Base-by-base conservation (phyloP, 768 basidiomycete species). In the Hemileccinum impolitum region DNA sequence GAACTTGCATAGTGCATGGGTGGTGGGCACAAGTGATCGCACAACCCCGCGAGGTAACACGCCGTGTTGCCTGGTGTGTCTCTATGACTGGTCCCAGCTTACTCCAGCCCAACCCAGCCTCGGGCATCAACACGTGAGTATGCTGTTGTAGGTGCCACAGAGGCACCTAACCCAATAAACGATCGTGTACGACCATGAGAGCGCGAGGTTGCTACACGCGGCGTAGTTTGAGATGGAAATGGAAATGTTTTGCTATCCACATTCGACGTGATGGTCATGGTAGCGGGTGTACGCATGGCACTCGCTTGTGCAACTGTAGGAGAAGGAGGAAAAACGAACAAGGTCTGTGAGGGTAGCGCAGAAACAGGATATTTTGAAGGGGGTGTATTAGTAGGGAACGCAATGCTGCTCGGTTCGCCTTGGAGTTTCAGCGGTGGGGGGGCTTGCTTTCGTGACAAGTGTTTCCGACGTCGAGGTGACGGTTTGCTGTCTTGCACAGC, bases 311-410 rank as follows among this genome's bases (percentile, higher is more conserved):
- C 40, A 75, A 81, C 41, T 7, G 65, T 75, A 67, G 80, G 88
- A 5, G 89, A 91, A 28, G 90, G 88, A 1, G 90, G 90, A 62
- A 92, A 92, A 32, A 92, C 84, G 57, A 92, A 91, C 39, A 92
- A 74, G 0, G 90, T 92, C 63, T 92, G 90, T 2, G 89, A 88
- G 28, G 87, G 85, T 30, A 84, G 78, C 46, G 60, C 62, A 21
- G 67, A 55, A 26, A 62, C 54, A n/a, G 58, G 50, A 46, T 60
- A 60, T 45, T 62, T 65, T 18, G 46, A 50, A 50, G 51, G 46
- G 39, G 47, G 48, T 18, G 45, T 43, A 53, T 68, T 53, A 25
- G 57, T 48, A 48, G 59, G 67, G 21, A 67, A 69, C 1, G 42
- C 43, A 25, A 69, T 53, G 40, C 47, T 67, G 32, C 58, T 68